phyloP scores from a whole-genome alignment of 2,329 filamentous ascomycete species.

The Calonectria henricotiae region DNA sequence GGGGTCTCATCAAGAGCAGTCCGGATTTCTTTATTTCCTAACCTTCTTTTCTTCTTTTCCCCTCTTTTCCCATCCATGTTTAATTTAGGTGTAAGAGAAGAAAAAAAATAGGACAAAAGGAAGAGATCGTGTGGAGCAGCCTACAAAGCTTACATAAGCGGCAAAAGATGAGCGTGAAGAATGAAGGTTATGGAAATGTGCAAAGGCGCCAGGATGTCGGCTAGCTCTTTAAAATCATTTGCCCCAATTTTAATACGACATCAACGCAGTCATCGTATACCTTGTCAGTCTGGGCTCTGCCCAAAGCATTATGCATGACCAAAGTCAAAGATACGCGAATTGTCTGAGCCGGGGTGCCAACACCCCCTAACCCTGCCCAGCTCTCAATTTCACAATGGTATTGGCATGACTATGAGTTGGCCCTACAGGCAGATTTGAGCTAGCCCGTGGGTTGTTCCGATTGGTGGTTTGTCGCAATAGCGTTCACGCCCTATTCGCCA shows the following conservation, averaged over 20 bases:
- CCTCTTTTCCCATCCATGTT: background rate
- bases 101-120: background rate
- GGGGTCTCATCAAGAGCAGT: background rate
- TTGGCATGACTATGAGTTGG: background rate
- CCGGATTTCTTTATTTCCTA: background rate
- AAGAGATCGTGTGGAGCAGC: background rate
- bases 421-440: background rate
- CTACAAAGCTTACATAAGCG: background rate
- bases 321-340: slow-evolving; percentile 25
- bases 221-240: background rate
- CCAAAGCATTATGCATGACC: background rate
- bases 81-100: background rate
- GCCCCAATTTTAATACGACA: slow-evolving; percentile 16
- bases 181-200: background rate
- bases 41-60: no score
- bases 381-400: background rate
- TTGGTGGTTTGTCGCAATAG: background rate
- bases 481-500: background rate
- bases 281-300: background rate
- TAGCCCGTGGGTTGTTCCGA: slow-evolving; percentile 5
- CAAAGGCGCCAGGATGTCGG: background rate
- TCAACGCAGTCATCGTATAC: background rate
- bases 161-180: background rate
- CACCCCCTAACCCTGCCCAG: background rate
- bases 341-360: slow-evolving; percentile 2